A percentile compares a stretch with the other conserved stretches of the same genome.
These are phyloP conservation scores for Yamadazyma sp. DNA, from an alignment of 805 yeast species.

Conservation along the genomic window DNA sequence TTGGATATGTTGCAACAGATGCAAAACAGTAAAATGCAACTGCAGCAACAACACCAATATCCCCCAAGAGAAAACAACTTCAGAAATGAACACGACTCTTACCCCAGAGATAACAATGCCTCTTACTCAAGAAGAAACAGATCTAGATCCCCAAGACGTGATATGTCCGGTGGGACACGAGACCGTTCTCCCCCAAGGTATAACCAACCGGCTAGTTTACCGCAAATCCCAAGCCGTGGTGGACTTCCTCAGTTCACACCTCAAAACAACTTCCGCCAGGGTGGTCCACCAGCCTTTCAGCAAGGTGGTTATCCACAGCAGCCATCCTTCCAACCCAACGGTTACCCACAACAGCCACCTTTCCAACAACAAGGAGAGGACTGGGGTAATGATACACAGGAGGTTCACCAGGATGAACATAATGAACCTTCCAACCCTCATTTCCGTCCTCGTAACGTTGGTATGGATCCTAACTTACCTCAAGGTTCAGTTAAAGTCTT, in stretches of 20 bases:
- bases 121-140: constrained; percentile 50
- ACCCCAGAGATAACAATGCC: constrained; percentile 20
- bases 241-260: constrained; percentile 13
- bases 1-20: constrained; percentile 56
- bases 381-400: constrained; percentile 15
- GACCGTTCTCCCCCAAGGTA: constrained; percentile 30
- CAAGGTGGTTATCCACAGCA: not conserved
- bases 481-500: constrained; percentile 78
- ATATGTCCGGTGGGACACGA: constrained; percentile 20
- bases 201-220: constrained; percentile 16
- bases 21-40: constrained; percentile 28
- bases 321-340: not conserved
- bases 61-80: constrained; percentile 18
- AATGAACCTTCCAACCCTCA: constrained; percentile 73
- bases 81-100: too few relatives aligned
- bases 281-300: constrained; percentile 3
- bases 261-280: constrained; percentile 6
- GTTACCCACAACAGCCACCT: constrained; percentile 1
- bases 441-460: constrained; percentile 71
- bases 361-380: constrained; percentile 16
- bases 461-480: constrained; percentile 69
- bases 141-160: constrained; percentile 51
- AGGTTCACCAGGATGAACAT: constrained; percentile 48
- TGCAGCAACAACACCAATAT: constrained; percentile 6
- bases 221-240: constrained; percentile 15